A percentile compares a stretch with the other conserved stretches of the same genome.
These are phyloP conservation scores for Penicillium brasilianum DNA, from an alignment of 2,329 filamentous ascomycete species.

Conservation along the genomic window DNA sequence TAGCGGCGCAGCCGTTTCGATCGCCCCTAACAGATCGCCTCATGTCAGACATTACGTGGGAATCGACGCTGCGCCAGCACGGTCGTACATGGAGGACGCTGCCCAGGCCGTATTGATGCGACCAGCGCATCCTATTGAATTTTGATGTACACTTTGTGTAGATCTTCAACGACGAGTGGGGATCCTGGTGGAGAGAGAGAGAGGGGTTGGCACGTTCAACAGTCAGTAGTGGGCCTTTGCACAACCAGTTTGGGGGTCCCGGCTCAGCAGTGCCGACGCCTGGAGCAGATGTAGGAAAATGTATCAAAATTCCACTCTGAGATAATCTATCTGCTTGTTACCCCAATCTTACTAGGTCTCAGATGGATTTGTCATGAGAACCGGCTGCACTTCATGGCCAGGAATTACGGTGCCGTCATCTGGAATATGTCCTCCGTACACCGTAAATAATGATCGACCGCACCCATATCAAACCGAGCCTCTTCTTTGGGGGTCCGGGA, in stretches of 20 bases:
- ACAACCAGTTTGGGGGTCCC: slow-evolving; percentile 1
- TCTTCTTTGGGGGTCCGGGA: background rate
- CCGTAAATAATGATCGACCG: slow-evolving; percentile 22
- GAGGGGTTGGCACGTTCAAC: slow-evolving; percentile 9
- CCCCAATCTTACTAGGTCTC: background rate
- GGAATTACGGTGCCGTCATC: slow-evolving; percentile 1
- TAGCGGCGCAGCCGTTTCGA: background rate
- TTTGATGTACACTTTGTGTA: background rate
- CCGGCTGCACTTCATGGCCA: background rate
- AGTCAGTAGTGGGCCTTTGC: slow-evolving; percentile 4
- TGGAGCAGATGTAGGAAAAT: background rate
- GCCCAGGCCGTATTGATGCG: background rate
- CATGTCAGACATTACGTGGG: background rate
- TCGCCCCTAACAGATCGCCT: background rate
- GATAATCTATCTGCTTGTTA: background rate
- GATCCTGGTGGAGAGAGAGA: slow-evolving; percentile 2
- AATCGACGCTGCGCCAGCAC: background rate
- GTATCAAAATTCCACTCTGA: background rate
- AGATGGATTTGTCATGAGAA: background rate
- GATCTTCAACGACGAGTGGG: slow-evolving; percentile 4
- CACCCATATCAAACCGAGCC: slow-evolving; percentile 9
- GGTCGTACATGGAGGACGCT: background rate
- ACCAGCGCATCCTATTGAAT: background rate
- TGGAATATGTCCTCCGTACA: background rate
- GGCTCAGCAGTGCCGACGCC: background rate